Evolutionary conservation across 345 rosid species (phyloP).

Genomic region (Hibiscus syriacus): DNA sequence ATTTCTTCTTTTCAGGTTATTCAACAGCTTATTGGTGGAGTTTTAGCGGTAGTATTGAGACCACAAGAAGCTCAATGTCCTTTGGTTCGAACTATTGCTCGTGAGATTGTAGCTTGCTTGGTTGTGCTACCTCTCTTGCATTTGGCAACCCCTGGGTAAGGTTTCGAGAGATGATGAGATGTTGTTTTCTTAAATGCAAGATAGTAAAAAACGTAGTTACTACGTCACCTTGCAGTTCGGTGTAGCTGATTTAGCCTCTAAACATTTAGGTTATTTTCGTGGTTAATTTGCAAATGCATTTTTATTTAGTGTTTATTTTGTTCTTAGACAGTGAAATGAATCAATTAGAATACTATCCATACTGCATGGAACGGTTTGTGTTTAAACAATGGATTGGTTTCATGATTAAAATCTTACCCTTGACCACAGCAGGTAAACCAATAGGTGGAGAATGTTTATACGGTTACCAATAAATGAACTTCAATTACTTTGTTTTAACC

Average conservation of each 20-base stretch:
- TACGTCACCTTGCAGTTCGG: neutral
- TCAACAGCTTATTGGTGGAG: slow-evolving; percentile 72
- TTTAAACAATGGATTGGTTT: neutral
- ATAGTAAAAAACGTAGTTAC: neutral
- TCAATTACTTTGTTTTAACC: neutral
- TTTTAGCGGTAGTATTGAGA: slow-evolving; percentile 69
- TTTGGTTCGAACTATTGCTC: too few species aligned
- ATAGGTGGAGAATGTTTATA: neutral
- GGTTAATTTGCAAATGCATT: neutral
- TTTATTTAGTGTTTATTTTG: neutral
- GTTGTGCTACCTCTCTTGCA: slow-evolving; percentile 79
- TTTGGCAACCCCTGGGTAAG: slow-evolving; percentile 84
- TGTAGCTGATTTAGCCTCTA: too few species aligned
- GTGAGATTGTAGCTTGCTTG: slow-evolving; percentile 87
- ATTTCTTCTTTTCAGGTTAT: slow-evolving; percentile 45
- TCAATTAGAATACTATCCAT: neutral
- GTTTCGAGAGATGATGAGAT: neutral
- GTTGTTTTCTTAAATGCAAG: neutral
- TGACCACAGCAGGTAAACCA: neutral
- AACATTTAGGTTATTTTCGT: neutral
- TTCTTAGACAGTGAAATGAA: neutral
- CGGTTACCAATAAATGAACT: neutral
- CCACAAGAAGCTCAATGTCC: slow-evolving; percentile 90
- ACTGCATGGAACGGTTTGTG: neutral
- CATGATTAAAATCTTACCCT: neutral